Base-by-base conservation (phyloP, 768 basidiomycete species). In the Lentinula raphanica region DNA sequence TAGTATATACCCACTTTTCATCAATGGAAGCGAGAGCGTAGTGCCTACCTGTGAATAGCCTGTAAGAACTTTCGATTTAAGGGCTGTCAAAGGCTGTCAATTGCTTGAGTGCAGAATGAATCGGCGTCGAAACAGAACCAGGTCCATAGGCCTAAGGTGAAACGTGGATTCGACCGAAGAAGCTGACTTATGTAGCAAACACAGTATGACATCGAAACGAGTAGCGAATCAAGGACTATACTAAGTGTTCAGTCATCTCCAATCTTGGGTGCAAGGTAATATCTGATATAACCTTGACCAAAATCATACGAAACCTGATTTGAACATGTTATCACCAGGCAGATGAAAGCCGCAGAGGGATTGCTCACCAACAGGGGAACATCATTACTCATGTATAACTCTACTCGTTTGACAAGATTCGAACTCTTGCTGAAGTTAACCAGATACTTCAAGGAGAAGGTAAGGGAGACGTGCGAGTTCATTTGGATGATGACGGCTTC, bases 201-300 rank as follows among this genome's bases (percentile, higher is more conserved):
- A n/a, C n/a, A n/a, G n/a, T n/a, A n/a, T n/a, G n/a, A n/a, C n/a
- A n/a, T n/a, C n/a, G n/a, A n/a, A n/a, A n/a, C n/a, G n/a, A n/a
- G n/a, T n/a, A n/a, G n/a, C n/a, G n/a, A n/a, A n/a, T n/a, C n/a
- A n/a, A n/a, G n/a, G n/a, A n/a, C n/a, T n/a, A n/a, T n/a, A 44
- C 23, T 21, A 1, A 21, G 19, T 25, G 42, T 53, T 58, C n/a
- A 92, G 58, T 94, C 91, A 64, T 94, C 91, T 31, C 90, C 88
- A 60, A 94, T 94, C 78, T 98, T 98, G 23, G 95, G 95, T 44
- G 95, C 95, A 56, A 98, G 82, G 79, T 94, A 98, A 79, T 96
- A 98, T 60, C 88, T 84, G 70, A 98, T 92, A 64, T 82, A 79
- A 1, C 95, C 95, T 67, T 91, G 88, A 45, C 85, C 85, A 66